Conservation (phyloP, 2,329 filamentous ascomycete genomes). For the Xylaria sp. region DNA sequence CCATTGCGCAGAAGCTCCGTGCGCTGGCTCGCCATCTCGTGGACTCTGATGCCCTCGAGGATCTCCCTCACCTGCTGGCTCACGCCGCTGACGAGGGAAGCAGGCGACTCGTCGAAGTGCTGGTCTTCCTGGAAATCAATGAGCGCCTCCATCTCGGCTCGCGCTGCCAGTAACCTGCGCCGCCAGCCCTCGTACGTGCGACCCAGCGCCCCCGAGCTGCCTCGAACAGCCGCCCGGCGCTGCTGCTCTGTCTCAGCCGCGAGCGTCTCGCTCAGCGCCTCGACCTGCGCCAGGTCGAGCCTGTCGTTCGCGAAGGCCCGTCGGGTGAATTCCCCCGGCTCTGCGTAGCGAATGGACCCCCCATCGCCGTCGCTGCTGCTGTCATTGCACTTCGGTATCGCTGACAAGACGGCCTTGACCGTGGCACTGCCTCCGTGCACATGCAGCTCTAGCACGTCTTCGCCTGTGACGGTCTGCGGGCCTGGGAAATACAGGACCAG, state of each 20-base stretch:
- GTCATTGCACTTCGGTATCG: constrained; percentile 69
- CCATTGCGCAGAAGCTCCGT: constrained; percentile 87
- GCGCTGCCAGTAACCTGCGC: constrained; percentile 77
- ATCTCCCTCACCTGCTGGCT: constrained; percentile 71
- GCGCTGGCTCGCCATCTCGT: constrained; percentile 80
- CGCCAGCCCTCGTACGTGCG: constrained; percentile 87
- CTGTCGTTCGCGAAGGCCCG: constrained; percentile 89
- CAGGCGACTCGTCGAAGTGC: constrained; percentile 90
- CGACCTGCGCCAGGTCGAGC: constrained; percentile 86
- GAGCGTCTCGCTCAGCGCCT: constrained; percentile 71
- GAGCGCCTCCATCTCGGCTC: constrained; percentile 91
- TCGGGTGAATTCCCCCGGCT: constrained; percentile 94
- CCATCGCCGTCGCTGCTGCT: background rate
- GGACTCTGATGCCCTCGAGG: constrained; percentile 70
- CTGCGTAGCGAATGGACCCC: constrained; percentile 79
- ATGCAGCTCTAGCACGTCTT: constrained; percentile 92
- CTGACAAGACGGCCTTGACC: constrained; percentile 83
- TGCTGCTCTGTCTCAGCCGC: constrained; percentile 90
- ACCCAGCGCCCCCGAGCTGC: constrained; percentile 76
- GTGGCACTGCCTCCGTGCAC: constrained; percentile 93
- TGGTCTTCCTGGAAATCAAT: constrained; percentile 99
- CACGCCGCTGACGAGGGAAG: constrained; percentile 77
- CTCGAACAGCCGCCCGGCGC: constrained; percentile 84
- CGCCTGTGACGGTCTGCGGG: constrained; percentile 87
- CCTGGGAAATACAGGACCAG: constrained; percentile 84